A percentile compares a stretch with the other conserved stretches of the same genome.
Conservation (phyloP, 257 asterid species). For the Solanum medicagineum region DNA sequence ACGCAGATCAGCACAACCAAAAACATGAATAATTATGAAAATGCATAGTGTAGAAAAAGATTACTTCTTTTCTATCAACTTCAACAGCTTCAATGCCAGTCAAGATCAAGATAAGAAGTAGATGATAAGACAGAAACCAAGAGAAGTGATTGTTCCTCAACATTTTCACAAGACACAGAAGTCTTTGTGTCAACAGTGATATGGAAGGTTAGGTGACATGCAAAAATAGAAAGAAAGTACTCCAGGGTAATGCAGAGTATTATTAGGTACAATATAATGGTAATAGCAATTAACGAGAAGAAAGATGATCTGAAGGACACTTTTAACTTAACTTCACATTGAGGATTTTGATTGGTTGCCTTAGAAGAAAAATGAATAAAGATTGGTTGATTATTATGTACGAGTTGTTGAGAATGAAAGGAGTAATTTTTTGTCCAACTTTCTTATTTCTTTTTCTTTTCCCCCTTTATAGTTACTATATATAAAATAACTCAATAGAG, state of each 20-base stretch:
- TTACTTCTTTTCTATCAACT: conserved; percentile 27
- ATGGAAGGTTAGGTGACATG: neutral
- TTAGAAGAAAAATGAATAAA: conserved; percentile 33
- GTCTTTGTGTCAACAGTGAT: neutral
- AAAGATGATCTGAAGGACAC: conserved; percentile 14
- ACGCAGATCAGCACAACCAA: neutral
- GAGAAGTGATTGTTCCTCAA: conserved; percentile 8
- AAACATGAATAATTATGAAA: neutral
- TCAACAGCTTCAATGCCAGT: conserved; percentile 18
- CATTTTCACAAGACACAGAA: conserved; percentile 6
- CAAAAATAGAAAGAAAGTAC: neutral
- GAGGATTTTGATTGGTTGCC: conserved; percentile 30
- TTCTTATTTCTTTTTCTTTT: neutral
- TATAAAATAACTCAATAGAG: no score
- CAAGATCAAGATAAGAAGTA: conserved; percentile 24
- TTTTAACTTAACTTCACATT: conserved; percentile 54
- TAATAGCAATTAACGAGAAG: conserved; percentile 34
- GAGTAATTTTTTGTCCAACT: neutral
- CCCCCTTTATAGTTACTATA: neutral
- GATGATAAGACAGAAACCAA: conserved; percentile 6
- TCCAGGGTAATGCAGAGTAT: conserved; percentile 19
- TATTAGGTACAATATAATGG: conserved; percentile 3
- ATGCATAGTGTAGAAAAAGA: neutral
- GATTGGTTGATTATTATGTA: conserved; percentile 10
- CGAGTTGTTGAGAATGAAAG: conserved; percentile 14